phyloP scores from a whole-genome alignment of 2,329 filamentous ascomycete genomes.

The Lachnellula occidentalis region DNA sequence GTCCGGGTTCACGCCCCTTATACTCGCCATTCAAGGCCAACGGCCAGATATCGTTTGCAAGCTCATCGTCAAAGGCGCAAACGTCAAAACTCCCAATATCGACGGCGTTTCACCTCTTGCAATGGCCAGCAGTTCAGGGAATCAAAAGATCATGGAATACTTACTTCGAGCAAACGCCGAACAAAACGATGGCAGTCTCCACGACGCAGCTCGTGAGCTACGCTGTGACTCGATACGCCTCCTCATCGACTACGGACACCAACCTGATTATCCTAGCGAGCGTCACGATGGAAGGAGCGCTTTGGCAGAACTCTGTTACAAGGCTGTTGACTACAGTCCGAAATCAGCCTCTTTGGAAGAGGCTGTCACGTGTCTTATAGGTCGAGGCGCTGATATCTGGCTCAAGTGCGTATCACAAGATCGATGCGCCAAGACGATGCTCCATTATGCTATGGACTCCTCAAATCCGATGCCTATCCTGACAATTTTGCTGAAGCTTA shows the following conservation, averaged over 20 bases:
- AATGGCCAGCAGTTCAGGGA: conserved; percentile 33
- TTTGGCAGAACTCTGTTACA: conserved; percentile 56
- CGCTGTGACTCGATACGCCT: conserved; percentile 51
- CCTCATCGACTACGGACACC: conserved; percentile 54
- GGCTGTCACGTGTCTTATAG: conserved; percentile 50
- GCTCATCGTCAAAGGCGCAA: conserved; percentile 53
- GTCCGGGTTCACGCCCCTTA: conserved; percentile 13
- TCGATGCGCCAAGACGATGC: conserved; percentile 51
- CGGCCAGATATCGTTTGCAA: conserved; percentile 21
- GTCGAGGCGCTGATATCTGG: conserved; percentile 47
- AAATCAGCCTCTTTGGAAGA: conserved; percentile 32
- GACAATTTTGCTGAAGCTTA: conserved; percentile 52
- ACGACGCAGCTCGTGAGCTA: conserved; percentile 57
- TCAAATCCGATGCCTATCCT: conserved; percentile 49
- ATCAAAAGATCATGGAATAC: conserved; percentile 12
- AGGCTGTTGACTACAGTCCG: conserved; percentile 36
- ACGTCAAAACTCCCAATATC: conserved; percentile 54
- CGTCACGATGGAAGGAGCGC: conserved; percentile 59
- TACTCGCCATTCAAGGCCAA: conserved; percentile 9
- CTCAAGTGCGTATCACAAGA: conserved; percentile 36
- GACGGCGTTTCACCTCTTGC: conserved; percentile 56
- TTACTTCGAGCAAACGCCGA: conserved; percentile 14
- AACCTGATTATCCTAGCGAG: conserved; percentile 60
- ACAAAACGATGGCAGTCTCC: conserved; percentile 51
- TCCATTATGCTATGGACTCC: conserved; percentile 58